These are phyloP conservation scores for Xylariaceae sp. DNA, from an alignment of 2,329 filamentous ascomycete species.

Conservation along the genomic window DNA sequence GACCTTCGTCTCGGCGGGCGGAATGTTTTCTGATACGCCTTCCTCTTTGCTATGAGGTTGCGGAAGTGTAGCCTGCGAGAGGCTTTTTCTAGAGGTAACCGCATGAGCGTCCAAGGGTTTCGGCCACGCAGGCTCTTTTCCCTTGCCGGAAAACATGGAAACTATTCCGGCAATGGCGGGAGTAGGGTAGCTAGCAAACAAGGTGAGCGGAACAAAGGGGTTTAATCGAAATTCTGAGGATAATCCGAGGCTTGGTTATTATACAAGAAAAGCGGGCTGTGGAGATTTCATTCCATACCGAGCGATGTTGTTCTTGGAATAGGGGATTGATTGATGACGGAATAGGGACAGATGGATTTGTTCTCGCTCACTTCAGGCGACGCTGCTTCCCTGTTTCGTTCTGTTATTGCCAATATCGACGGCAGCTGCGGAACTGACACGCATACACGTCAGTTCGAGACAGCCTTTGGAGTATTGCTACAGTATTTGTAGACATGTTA, in stretches of 20 bases:
- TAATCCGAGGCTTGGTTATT: no score
- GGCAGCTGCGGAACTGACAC: no score
- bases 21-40: slow-evolving; percentile 17
- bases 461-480: no score
- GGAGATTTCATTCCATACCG: not conserved
- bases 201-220: no score
- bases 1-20: slow-evolving; percentile 14
- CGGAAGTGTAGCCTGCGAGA: slow-evolving; percentile 20
- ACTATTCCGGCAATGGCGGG: slow-evolving; percentile 14
- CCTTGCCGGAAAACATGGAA: slow-evolving; percentile 20
- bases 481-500: no score
- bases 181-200: no score
- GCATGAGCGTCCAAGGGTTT: slow-evolving; percentile 15
- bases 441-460: no score
- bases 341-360: not conserved
- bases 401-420: not conserved
- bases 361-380: not conserved
- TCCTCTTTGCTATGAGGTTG: slow-evolving; percentile 13
- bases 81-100: slow-evolving; percentile 4
- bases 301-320: slow-evolving; percentile 1
- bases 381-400: slow-evolving; percentile 3
- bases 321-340: not conserved
- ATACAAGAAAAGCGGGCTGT: no score
- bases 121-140: slow-evolving; percentile 22
- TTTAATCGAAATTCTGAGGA: no score